Conservation (phyloP, 106 monocot species). For the Dendrobium huoshanense region DNA sequence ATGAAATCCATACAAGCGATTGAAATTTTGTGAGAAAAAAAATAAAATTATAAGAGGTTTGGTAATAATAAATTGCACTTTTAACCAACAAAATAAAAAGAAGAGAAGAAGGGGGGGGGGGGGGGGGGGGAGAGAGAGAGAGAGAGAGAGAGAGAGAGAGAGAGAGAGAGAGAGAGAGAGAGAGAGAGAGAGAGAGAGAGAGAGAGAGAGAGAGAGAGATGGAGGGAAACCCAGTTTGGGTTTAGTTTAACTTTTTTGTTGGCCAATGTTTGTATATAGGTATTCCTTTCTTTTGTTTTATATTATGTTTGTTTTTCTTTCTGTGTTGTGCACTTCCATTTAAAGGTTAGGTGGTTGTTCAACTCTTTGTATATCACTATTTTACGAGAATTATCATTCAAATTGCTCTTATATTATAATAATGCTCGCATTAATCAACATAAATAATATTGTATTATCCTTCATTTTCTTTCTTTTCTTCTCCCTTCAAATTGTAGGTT, state of each 20-base stretch:
- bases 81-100: too few relatives aligned
- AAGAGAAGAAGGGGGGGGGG: too few relatives aligned
- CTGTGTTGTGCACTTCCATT: background rate
- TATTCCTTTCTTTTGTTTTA: background rate
- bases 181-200: too few relatives aligned
- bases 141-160: too few relatives aligned
- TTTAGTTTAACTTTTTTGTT: background rate
- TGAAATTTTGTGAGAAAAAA: too few relatives aligned
- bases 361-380: background rate
- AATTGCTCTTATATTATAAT: background rate
- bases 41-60: too few relatives aligned
- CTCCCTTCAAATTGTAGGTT: conserved; percentile 33
- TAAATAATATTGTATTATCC: background rate
- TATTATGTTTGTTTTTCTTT: background rate
- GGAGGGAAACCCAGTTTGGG: background rate
- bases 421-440: background rate
- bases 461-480: background rate
- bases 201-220: too few relatives aligned
- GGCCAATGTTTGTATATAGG: background rate
- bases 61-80: too few relatives aligned
- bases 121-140: too few relatives aligned
- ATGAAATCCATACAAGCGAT: too few relatives aligned
- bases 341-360: background rate
- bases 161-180: too few relatives aligned
- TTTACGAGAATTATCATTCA: background rate